Base-by-base conservation (phyloP, 305 asterid species). In the Fraxinus floribunda region DNA sequence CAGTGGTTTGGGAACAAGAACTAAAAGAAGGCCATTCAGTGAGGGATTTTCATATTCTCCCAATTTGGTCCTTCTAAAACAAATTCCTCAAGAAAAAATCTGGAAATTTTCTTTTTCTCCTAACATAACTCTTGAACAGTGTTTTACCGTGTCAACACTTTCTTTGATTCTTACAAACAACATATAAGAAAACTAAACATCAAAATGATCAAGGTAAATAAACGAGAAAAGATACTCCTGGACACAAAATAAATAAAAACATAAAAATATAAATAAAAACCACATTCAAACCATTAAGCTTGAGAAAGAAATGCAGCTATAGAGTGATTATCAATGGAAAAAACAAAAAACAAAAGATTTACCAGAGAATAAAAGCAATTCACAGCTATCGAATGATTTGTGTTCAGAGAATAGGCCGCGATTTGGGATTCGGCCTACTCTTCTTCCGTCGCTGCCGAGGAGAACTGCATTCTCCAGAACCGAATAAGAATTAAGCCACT, bases 351-450 rank as follows among this genome's bases (percentile, higher is more conserved):
- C 32, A 8, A 64, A 64, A 24, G 73, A 64, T 24, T 64, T 64
- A 64, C 73, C 73, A 64, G 73, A 64, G 73, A 64, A 64, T 64
- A 22, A 24, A 64, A 64, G 36, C 36, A 64, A 64, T 64, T 64
- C 73, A 64, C 34, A 10, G 73, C 73, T 64, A 32, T 64, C 60
- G 20, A 16, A 22, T 64, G 73, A 22, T 64, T 64, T 26, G 73
- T 10, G 36, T 64, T 24, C 35, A 30, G 73, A 64, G 35, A 64
- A 32, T 64, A 24, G n/a, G 73, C 34, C 73, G 35, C 73, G 35
- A 64, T 64, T 24, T 64, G 16, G n/a, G n/a, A 64, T 64, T 64
- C 73, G 73, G 34, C 73, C 35, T 64, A 64, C 73, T 64, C 73
- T 2, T 64, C 34, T 24, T 10, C 73, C 73, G 16, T 64, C 34